Evolutionary conservation across 2,329 filamentous ascomycete species (phyloP).

Genomic region (Sclerotinia trifoliorum): DNA sequence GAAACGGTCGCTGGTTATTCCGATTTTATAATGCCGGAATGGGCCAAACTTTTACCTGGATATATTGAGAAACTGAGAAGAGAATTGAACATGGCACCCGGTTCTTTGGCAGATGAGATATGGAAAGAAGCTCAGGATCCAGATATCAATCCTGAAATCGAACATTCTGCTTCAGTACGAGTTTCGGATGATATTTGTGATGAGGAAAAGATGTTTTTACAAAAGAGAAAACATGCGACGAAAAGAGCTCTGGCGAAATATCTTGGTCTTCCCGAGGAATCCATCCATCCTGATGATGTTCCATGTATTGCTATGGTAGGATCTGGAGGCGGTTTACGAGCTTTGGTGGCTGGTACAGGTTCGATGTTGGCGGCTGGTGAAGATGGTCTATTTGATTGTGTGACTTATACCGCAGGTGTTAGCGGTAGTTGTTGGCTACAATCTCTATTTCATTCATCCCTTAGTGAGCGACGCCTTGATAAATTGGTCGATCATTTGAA

Average conservation of each 20-base stretch:
- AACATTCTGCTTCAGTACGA: slow-evolving; percentile 76
- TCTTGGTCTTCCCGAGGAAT: slow-evolving; percentile 70
- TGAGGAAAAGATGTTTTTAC: slow-evolving; percentile 76
- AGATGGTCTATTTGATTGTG: slow-evolving; percentile 87
- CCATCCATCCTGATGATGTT: slow-evolving; percentile 90
- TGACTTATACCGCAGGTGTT: slow-evolving; percentile 92
- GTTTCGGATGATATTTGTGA: slow-evolving; percentile 78
- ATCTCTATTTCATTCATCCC: slow-evolving; percentile 77
- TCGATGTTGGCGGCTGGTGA: slow-evolving; percentile 83
- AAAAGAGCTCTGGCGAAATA: slow-evolving; percentile 77
- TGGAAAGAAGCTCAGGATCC: slow-evolving; percentile 90
- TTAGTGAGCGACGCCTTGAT: slow-evolving; percentile 66
- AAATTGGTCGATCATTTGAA: slow-evolving; percentile 83
- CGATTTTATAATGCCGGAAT: slow-evolving; percentile 74
- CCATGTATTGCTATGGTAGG: slow-evolving; percentile 92
- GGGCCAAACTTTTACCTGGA: slow-evolving; percentile 73
- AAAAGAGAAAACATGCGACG: slow-evolving; percentile 66
- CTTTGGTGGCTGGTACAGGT: slow-evolving; percentile 85
- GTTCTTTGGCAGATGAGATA: slow-evolving; percentile 87
- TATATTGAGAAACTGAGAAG: slow-evolving; percentile 80
- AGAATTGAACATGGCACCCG: slow-evolving; percentile 83
- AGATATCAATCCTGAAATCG: slow-evolving; percentile 80
- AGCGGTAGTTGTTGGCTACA: slow-evolving; percentile 97
- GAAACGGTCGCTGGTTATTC: slow-evolving; percentile 53
- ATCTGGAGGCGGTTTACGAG: slow-evolving; percentile 86